Base-by-base conservation (phyloP, 768 basidiomycete species). In the Boletus pseudopeckii region DNA sequence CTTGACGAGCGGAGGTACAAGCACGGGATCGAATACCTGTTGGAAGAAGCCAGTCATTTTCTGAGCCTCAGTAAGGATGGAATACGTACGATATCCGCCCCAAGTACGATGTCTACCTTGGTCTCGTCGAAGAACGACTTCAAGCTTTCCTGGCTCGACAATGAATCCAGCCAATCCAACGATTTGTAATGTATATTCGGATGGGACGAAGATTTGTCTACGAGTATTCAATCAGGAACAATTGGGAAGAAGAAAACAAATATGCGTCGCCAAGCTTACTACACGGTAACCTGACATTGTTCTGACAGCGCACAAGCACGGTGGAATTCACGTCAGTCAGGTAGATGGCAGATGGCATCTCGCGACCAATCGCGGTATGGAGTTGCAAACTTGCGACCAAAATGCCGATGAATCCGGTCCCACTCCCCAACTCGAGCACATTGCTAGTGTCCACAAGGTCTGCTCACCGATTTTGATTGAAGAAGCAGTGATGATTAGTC, bases 351-450 rank as follows among this genome's bases (percentile, higher is more conserved):
- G 64, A 55, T 42, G 66, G 42, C 50, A 39, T 22, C 17, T 42
- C 39, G 49, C n/a, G 22, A 33, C 51, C 36, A 26, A 7, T 47
- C 18, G 32, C 34, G 17, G 48, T 37, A 47, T 36, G 53, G n/a
- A 58, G 45, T 22, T 92, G 90, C 15, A 90, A 65, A 40, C 75
- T 75, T 0, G 81, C 82, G 30, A 82, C 65, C 7, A 90, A 67
- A 37, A 81, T 79, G 5, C 88, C 90, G 15, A 91, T 72, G 60
- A 90, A 85, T n/a, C 90, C 90, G 4, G 77, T 74, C 1, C 90
- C 90, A 7, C 82, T 85, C 11, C 90, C 90, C 1, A 92, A 75
- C 65, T 92, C 90, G 10, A 92, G 77, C 7, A 90, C 74, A 17
- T 75, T 69, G 60, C 76, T 75, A 11, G 66, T 52, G 24, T 48